Percentiles rank a stretch among this genome's conserved stretches.
Conservation (phyloP, 129 eudicot species). For the Artemisia annua region DNA sequence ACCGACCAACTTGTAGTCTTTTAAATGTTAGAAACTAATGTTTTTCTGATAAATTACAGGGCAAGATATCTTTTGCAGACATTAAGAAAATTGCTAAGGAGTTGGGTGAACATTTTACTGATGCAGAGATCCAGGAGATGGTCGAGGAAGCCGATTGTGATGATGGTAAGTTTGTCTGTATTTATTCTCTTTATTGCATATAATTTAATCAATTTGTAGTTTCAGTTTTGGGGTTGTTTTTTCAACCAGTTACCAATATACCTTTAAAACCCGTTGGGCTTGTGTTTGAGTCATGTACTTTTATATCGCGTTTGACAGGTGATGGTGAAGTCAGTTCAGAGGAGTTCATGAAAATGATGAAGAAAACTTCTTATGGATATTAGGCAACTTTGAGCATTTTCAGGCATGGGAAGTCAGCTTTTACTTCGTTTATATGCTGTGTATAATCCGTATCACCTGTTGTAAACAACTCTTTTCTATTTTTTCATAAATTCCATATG, state of each 20-base stretch:
- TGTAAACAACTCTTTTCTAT: too few species aligned
- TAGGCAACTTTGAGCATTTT: slow-evolving; percentile 24
- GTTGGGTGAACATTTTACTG: slow-evolving; percentile 77
- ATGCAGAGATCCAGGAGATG: slow-evolving; percentile 78
- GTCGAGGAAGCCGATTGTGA: slow-evolving; percentile 88
- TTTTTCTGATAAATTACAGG: slow-evolving; percentile 40
- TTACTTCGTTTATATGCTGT: neutral
- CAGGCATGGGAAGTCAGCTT: neutral
- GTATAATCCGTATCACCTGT: neutral
- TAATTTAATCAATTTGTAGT: neutral
- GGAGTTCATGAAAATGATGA: slow-evolving; percentile 96
- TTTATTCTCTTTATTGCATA: neutral
- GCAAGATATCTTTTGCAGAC: slow-evolving; percentile 75
- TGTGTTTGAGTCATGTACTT: neutral
- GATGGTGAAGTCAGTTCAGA: slow-evolving; percentile 85
- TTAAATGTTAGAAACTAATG: slow-evolving; percentile 1
- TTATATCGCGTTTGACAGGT: slow-evolving; percentile 39
- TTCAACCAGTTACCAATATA: neutral
- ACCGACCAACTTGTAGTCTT: neutral
- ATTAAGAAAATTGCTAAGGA: slow-evolving; percentile 80
- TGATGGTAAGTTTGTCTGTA: slow-evolving; percentile 50
- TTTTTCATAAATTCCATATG: too few species aligned
- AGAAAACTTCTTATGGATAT: slow-evolving; percentile 74
- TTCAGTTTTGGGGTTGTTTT: too few species aligned
- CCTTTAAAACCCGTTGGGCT: neutral